Conservation (phyloP, 106 monocot genomes). For the Agapanthus africanus region DNA sequence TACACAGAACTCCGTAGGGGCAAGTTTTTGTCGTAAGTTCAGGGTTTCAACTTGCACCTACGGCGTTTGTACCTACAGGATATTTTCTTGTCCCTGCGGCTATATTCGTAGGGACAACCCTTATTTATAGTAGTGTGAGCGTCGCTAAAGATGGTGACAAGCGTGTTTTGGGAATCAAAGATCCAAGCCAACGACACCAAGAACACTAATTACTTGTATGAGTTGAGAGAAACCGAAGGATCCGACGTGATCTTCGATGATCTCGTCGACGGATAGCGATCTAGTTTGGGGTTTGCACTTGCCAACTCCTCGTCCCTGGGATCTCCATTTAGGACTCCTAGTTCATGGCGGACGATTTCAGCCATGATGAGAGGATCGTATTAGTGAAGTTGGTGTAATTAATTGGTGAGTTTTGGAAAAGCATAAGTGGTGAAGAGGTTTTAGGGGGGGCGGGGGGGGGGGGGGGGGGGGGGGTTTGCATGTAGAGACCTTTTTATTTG, state of each 20-base stretch:
- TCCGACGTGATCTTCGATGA: slow-evolving; percentile 68
- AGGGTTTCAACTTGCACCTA: no score
- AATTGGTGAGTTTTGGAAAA: neutral
- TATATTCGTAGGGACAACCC: no score
- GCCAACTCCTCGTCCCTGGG: slow-evolving; percentile 10
- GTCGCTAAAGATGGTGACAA: slow-evolving; percentile 70
- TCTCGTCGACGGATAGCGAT: slow-evolving; percentile 66
- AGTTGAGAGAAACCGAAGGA: slow-evolving; percentile 56
- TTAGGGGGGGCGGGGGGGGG: no score
- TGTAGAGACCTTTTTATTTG: no score
- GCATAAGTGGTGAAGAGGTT: no score
- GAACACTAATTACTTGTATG: slow-evolving; percentile 55
- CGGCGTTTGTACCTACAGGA: no score
- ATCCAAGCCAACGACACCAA: slow-evolving; percentile 67
- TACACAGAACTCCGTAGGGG: no score
- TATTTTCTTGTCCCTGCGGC: no score
- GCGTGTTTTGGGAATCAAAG: slow-evolving; percentile 68
- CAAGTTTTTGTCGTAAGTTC: no score
- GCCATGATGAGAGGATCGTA: neutral
- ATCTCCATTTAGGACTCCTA: neutral
- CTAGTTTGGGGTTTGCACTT: slow-evolving; percentile 7
- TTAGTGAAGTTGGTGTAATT: neutral
- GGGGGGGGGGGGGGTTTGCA: no score
- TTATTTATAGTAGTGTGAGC: no score
- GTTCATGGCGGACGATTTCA: slow-evolving; percentile 4